Base-by-base conservation (phyloP, 108 stramenopile genomes). In the Pseudonitzschia delicatissima region DNA sequence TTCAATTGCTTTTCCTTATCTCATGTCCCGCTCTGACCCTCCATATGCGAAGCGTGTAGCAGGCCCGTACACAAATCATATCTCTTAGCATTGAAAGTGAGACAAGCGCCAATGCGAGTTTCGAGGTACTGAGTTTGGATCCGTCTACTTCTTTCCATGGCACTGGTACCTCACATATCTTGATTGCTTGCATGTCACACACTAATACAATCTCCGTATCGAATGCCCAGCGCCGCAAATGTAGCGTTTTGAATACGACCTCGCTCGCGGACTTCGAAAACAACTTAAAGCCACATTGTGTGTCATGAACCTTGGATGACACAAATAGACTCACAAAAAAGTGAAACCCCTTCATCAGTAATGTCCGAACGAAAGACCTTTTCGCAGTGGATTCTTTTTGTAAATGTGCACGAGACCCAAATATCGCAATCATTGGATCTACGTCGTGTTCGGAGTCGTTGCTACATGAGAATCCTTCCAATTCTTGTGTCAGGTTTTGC, bases 221-320 rank as follows among this genome's bases (percentile, higher is more conserved):
- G 72, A 93, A 93, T 0, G 91, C 90, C 90, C 90, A 91, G 0
- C 90, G 81, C 17, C 73, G 79, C 40, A 91, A 57, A 63, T 93
- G 88, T 27, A 93, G 68, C 45, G 72, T 87, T 29, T 67, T 32
- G 69, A 93, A 93, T 26, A 85, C 45, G 15, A 49, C 36, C 9
- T 49, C 36, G 1, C 80, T 75, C 21, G 85, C 82, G 42, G 78
- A 18, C 31, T 76, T 63, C 32, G 74, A 63, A 59, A 93, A 90
- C 15, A 93, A 48, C 64, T 93, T 93, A 68, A 93, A 93, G 0
- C 92, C 92, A 55, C 92, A 93, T 68, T 93, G 92, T 3, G 92
- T 93, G 69, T 93, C 92, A 27, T 83, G 83, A 23, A 93, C 73
- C 12, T 68, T 31, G 13, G 79, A 51, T 4, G 82, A 79, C 20